Evolutionary conservation across 2,329 filamentous ascomycete genomes (phyloP).

Genomic region (Lasiodiplodia theobromae): DNA sequence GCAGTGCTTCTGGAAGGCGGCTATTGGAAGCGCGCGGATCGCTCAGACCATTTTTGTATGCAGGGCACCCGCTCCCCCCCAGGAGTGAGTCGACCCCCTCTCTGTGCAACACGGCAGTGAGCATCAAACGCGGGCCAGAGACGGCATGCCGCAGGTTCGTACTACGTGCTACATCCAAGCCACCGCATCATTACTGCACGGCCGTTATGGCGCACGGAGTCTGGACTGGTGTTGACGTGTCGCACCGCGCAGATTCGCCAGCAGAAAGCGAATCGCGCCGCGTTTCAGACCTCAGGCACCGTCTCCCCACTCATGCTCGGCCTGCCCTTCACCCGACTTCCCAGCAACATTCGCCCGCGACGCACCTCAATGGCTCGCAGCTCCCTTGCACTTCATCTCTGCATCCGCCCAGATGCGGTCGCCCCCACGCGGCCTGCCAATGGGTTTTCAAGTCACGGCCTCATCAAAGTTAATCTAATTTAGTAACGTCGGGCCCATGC

Average conservation of each 20-base stretch:
- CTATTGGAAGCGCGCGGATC: neutral
- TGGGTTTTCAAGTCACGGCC: neutral
- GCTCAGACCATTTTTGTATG: neutral
- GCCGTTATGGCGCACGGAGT: slow-evolving; percentile 8
- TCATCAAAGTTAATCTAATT: slow-evolving; percentile 24
- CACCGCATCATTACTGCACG: slow-evolving; percentile 4
- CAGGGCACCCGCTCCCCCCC: neutral
- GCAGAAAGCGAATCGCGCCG: slow-evolving; percentile 2
- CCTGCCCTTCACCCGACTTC: neutral
- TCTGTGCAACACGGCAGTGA: neutral
- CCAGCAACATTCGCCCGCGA: neutral
- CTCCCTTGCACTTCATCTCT: too few species aligned
- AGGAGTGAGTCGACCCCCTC: too few species aligned
- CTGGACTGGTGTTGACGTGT: slow-evolving; percentile 17
- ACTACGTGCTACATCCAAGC: neutral
- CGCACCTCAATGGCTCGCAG: neutral
- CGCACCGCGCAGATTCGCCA: slow-evolving; percentile 4
- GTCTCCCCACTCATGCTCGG: neutral
- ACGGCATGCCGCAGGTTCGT: neutral
- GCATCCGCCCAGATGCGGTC: too few species aligned
- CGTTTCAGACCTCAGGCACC: slow-evolving; percentile 16
- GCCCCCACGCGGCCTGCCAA: slow-evolving; percentile 7
- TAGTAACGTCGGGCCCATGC: neutral
- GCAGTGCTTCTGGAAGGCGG: neutral
- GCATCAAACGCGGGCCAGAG: slow-evolving; percentile 9